Percentiles rank a stretch among this genome's conserved stretches.
These are phyloP conservation scores for Jaenimonas drosophilae DNA, from an alignment of 208 protist genomes.

Conservation along the genomic window DNA sequence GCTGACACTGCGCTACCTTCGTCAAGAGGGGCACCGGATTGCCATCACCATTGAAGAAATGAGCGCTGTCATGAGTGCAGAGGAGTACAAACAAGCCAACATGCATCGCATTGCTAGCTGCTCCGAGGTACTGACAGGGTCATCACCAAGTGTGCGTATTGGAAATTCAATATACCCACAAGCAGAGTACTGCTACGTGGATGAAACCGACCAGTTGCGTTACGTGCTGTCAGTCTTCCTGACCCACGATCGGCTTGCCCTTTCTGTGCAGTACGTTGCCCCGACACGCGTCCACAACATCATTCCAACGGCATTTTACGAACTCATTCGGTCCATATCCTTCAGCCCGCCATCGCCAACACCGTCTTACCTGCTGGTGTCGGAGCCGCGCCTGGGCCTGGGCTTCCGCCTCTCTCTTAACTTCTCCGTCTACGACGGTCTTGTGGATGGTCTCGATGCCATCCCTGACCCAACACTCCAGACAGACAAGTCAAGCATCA, in stretches of 20 bases:
- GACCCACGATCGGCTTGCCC: conserved; percentile 40
- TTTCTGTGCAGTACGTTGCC: conserved; percentile 75
- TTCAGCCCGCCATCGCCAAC: conserved; percentile 41
- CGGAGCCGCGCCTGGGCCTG: conserved; percentile 71
- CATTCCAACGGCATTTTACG: conserved; percentile 62
- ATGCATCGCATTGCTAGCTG: conserved; percentile 51
- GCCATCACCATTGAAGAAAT: conserved; percentile 63
- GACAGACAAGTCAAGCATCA: background rate
- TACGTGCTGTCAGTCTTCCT: conserved; percentile 71
- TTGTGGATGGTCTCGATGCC: too few relatives aligned
- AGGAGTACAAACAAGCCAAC: conserved; percentile 55
- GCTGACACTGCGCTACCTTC: conserved; percentile 49
- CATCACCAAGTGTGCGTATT: conserved; percentile 38
- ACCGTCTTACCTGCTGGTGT: conserved; percentile 75
- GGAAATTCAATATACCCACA: conserved; percentile 49
- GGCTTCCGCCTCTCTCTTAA: conserved; percentile 72
- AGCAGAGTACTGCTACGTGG: conserved; percentile 80
- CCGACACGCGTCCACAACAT: conserved; percentile 45
- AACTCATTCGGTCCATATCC: conserved; percentile 50
- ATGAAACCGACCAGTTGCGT: conserved; percentile 22
- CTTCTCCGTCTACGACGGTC: conserved; percentile 39
- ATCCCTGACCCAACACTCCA: too few relatives aligned
- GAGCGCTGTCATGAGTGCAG: conserved; percentile 15
- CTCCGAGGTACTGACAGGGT: conserved; percentile 41
- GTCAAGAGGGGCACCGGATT: conserved; percentile 49